Evolutionary conservation across 805 yeast genomes (phyloP).

Genomic region (Candida ulmi): DNA sequence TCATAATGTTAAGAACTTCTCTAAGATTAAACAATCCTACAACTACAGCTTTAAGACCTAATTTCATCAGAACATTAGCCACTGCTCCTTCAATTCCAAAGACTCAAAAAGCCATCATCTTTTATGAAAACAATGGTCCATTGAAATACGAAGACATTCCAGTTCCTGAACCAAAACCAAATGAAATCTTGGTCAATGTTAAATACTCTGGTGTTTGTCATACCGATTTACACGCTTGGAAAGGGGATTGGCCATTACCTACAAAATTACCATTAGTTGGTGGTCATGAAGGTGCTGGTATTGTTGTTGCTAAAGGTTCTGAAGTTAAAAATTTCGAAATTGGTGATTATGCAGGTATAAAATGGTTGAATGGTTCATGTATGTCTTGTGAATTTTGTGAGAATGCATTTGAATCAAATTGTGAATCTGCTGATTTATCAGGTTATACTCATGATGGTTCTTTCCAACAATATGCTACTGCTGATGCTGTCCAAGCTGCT

Average conservation of each 20-base stretch:
- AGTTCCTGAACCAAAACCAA: slow-evolving; percentile 52
- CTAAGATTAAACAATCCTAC: not conserved
- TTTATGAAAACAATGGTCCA: slow-evolving; percentile 44
- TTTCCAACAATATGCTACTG: slow-evolving; percentile 85
- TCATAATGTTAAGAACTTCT: slow-evolving; percentile 1
- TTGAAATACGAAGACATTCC: slow-evolving; percentile 47
- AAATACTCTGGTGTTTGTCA: slow-evolving; percentile 65
- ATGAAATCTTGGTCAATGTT: slow-evolving; percentile 51
- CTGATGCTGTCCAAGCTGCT: slow-evolving; percentile 84
- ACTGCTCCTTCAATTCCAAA: slow-evolving; percentile 30
- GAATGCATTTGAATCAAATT: slow-evolving; percentile 45
- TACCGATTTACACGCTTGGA: slow-evolving; percentile 64
- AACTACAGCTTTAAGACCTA: no score
- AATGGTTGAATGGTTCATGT: slow-evolving; percentile 63
- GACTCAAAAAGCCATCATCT: slow-evolving; percentile 48
- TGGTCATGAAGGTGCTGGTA: slow-evolving; percentile 68
- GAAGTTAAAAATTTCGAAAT: slow-evolving; percentile 49
- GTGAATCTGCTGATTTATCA: slow-evolving; percentile 67
- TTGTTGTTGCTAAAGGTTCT: slow-evolving; percentile 54
- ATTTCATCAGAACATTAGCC: slow-evolving; percentile 16
- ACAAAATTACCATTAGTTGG: slow-evolving; percentile 57
- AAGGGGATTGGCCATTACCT: slow-evolving; percentile 60
- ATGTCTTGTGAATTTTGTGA: slow-evolving; percentile 55
- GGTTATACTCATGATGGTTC: slow-evolving; percentile 90
- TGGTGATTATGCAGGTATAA: slow-evolving; percentile 59